Base-by-base conservation (phyloP, 1,139 yeast species). In the Kluyveromyces marxianus region DNA sequence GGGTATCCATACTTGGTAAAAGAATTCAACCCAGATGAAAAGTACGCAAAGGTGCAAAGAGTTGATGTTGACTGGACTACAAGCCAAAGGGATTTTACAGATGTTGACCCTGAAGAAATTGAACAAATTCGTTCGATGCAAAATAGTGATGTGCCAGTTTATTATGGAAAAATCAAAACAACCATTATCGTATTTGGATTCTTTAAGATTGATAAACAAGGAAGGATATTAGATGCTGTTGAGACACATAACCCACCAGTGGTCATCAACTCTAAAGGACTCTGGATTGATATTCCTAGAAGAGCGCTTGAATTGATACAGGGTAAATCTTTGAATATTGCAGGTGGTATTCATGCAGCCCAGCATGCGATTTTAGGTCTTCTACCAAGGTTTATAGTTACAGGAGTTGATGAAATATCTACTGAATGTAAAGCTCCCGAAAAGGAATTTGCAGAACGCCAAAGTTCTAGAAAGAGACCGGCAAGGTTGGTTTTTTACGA, bases 361-460 rank as follows among this genome's bases (percentile, higher is more conserved):
- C 94, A 89, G 54, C 99, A 92, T 68, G 88, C 88, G 0, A 69
- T 90, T 1, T 82, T 88, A 76, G 83, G 84, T 42, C 73, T 85
- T 52, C 63, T 89, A 27, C 95, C 96, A 0, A 77, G 78, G 51
- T 77, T 77, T 6, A 73, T 79, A 35, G 79, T 79, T n/a, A 71
- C 79, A 26, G 78, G 80, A 3, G 74, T 77, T 2, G 82, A 83
- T 39, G 97, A 90, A 55, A 74, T 92, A 14, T 76, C 76, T 45
- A 88, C 97, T 0, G 99, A 92, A 63, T 92, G 99, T 64, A 92
- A 92, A 57, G 96, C 97, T 0, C 97, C 98, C 0, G 95, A 87
- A 54, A 92, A 92, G 59, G 98, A 92, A 59, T 86, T 89, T 70
- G 86, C 95, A 1, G 74, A 75, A 38, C 67, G 87, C 26, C 83